phyloP scores from a whole-genome alignment of 2,329 filamentous ascomycete species.

The Aureobasidium sp. region DNA sequence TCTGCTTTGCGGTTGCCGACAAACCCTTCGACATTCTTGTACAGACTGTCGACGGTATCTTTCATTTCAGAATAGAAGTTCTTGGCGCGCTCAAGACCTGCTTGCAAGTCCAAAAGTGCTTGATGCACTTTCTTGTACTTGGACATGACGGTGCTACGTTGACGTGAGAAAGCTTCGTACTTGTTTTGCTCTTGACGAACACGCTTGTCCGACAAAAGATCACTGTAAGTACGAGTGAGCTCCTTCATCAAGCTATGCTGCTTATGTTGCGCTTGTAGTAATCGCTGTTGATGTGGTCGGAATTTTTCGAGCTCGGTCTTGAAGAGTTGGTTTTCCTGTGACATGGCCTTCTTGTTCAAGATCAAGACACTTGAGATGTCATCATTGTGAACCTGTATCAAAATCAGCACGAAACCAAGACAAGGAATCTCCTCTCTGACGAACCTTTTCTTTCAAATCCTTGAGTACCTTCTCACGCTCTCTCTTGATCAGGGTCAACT shows the following conservation, averaged over 20 bases:
- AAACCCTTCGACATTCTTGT: conserved; percentile 95
- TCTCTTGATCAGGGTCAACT: conserved; percentile 82
- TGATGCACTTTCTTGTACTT: conserved; percentile 89
- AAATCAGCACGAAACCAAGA: neutral
- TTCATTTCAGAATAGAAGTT: conserved; percentile 95
- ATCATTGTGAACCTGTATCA: conserved; percentile 72
- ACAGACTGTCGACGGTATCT: conserved; percentile 81
- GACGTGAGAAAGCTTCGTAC: conserved; percentile 80
- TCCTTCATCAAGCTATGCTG: conserved; percentile 93
- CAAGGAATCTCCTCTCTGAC: conserved; percentile 15
- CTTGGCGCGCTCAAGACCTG: conserved; percentile 79
- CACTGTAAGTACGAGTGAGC: conserved; percentile 76
- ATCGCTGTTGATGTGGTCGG: conserved; percentile 78
- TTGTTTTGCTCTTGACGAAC: conserved; percentile 91
- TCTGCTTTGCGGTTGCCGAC: conserved; percentile 90
- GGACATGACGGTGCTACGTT: conserved; percentile 69
- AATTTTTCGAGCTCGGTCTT: conserved; percentile 98
- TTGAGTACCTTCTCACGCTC: conserved; percentile 89
- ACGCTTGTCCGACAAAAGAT: conserved; percentile 84
- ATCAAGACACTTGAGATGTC: conserved; percentile 98
- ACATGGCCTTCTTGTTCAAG: conserved; percentile 92
- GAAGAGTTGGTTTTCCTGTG: conserved; percentile 86
- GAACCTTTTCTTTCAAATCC: conserved; percentile 93
- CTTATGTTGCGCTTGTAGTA: conserved; percentile 91
- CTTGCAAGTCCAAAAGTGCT: conserved; percentile 81